phyloP scores from a whole-genome alignment of 225 moss, liverwort and hornwort genomes.

The Bryoerythrophyllum caledonicum region DNA sequence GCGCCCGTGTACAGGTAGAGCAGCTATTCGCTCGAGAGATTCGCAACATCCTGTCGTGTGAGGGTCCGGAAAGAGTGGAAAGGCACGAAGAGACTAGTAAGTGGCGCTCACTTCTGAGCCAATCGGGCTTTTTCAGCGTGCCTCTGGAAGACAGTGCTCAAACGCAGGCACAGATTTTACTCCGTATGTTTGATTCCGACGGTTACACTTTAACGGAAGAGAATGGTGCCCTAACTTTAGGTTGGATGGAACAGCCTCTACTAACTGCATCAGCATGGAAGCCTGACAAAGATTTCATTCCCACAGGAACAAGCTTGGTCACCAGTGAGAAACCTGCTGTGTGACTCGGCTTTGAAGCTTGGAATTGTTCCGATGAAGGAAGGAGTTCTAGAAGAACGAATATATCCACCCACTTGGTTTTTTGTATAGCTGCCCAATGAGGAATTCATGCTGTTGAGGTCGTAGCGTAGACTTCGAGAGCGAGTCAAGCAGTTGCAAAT shows the following conservation, averaged over 20 bases:
- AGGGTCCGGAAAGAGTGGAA: conserved; percentile 82
- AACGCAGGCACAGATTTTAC: conserved; percentile 74
- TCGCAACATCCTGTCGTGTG: conserved; percentile 86
- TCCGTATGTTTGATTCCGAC: conserved; percentile 83
- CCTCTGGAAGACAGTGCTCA: conserved; percentile 65
- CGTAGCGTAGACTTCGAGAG: conserved; percentile 20
- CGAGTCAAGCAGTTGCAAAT: conserved; percentile 24
- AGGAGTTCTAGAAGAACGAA: conserved; percentile 17
- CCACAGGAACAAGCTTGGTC: conserved; percentile 52
- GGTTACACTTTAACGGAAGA: conserved; percentile 67
- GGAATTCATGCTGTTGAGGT: conserved; percentile 17
- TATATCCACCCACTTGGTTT: conserved; percentile 13
- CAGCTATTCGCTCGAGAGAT: conserved; percentile 91
- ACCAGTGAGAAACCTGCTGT: conserved; percentile 31
- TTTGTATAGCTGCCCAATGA: conserved; percentile 36
- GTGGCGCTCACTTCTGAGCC: conserved; percentile 66
- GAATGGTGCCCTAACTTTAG: conserved; percentile 64
- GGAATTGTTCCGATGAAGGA: background rate
- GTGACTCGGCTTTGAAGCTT: conserved; percentile 22
- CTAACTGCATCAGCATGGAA: conserved; percentile 90
- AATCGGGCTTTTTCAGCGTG: conserved; percentile 60
- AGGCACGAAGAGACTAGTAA: conserved; percentile 66
- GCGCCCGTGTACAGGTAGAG: conserved; percentile 78
- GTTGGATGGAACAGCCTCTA: conserved; percentile 77
- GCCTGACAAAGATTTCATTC: conserved; percentile 57